These are phyloP conservation scores for Rosa lucieae DNA, from an alignment of 306 rosid species.

Conservation along the genomic window DNA sequence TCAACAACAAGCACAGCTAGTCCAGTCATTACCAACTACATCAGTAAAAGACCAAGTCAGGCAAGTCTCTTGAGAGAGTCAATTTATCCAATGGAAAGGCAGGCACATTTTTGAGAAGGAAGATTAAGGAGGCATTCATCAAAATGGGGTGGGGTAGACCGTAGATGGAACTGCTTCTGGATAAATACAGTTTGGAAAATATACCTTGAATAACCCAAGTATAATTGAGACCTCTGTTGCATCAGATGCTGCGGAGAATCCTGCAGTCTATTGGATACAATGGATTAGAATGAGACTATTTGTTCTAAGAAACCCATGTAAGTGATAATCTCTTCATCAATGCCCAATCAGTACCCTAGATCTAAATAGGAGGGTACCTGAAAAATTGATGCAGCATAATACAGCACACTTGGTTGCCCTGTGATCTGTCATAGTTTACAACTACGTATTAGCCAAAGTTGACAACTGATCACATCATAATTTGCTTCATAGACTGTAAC, in stretches of 20 bases:
- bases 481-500: constrained; percentile 29
- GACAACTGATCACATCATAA: constrained; percentile 18
- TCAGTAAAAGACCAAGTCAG: constrained; percentile 16
- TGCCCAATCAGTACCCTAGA: constrained; percentile 18
- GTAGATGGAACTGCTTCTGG: not conserved
- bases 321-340: constrained; percentile 16
- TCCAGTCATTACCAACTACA: constrained; percentile 89
- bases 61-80: not conserved
- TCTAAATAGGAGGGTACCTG: constrained; percentile 58
- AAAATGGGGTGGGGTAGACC: not conserved
- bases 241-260: constrained; percentile 88
- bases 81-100: not conserved
- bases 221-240: constrained; percentile 93
- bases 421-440: constrained; percentile 70
- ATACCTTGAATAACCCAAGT: constrained; percentile 90
- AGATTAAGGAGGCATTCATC: not conserved
- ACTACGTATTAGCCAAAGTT: constrained; percentile 33
- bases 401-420: constrained; percentile 97
- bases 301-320: not conserved
- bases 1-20: constrained; percentile 78
- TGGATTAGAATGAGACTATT: constrained; percentile 29
- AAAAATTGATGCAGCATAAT: constrained; percentile 89
- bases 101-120: not conserved
- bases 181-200: not conserved
- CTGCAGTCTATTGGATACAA: constrained; percentile 68